phyloP scores from a whole-genome alignment of 129 eudicot genomes.

The Tagetes patula region DNA sequence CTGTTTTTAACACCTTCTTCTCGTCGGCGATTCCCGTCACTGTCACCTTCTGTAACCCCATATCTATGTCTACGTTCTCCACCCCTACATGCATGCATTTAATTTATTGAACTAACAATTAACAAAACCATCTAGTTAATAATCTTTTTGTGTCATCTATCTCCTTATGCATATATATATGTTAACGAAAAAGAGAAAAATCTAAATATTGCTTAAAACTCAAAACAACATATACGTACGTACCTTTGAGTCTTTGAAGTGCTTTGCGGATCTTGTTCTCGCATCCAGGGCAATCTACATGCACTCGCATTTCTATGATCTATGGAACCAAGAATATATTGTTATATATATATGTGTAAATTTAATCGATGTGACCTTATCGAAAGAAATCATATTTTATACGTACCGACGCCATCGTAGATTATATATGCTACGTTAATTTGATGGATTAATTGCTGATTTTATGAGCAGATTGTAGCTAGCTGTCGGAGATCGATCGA shows the following conservation, averaged over 20 bases:
- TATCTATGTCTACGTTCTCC: constrained; percentile 66
- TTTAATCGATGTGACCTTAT: too few species aligned
- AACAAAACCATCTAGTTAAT: too few species aligned
- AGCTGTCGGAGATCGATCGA: background rate
- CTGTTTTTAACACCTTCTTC: constrained; percentile 64
- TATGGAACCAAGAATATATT: background rate
- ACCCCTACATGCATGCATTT: constrained; percentile 42
- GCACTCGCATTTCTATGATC: constrained; percentile 72
- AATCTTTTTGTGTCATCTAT: too few species aligned
- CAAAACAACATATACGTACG: too few species aligned
- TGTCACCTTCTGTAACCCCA: constrained; percentile 76
- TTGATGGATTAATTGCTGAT: background rate
- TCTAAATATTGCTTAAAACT: too few species aligned
- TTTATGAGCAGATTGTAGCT: background rate
- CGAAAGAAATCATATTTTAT: background rate
- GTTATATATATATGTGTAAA: too few species aligned
- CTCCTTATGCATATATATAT: too few species aligned
- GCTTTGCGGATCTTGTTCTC: constrained; percentile 63
- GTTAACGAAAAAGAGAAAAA: too few species aligned
- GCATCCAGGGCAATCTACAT: constrained; percentile 74
- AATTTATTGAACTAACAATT: too few species aligned
- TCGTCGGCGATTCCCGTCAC: constrained; percentile 63
- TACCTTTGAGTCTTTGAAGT: constrained; percentile 70
- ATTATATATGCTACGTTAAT: background rate
- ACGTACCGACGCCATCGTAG: constrained; percentile 33